A percentile compares a stretch with the other conserved stretches of the same genome.
These are phyloP conservation scores for Ceratocystis cacaofunesta DNA, from an alignment of 2,329 filamentous ascomycete genomes.

Conservation along the genomic window DNA sequence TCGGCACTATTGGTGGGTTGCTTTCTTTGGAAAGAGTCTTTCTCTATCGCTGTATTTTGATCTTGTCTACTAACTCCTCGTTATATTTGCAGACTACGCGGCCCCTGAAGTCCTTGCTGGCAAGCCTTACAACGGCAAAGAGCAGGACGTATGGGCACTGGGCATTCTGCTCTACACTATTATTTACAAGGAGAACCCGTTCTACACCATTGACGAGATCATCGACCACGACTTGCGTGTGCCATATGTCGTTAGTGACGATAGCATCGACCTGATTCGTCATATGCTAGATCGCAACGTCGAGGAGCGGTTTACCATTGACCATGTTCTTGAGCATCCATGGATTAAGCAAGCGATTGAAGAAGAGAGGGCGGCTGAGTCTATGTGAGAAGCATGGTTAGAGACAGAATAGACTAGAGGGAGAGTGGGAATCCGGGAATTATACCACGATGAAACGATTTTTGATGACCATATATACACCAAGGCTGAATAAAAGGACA, in stretches of 20 bases:
- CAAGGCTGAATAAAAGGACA: neutral
- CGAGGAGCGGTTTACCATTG: slow-evolving; percentile 66
- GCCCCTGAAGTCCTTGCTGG: slow-evolving; percentile 95
- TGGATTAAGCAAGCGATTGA: slow-evolving; percentile 42
- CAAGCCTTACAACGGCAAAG: slow-evolving; percentile 81
- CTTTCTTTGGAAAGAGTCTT: neutral
- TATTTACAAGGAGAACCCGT: slow-evolving; percentile 98
- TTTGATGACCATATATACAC: neutral
- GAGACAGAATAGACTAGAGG: neutral
- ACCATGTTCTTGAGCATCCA: slow-evolving; percentile 74
- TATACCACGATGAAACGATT: slow-evolving; percentile 6
- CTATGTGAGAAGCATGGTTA: neutral
- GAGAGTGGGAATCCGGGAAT: neutral
- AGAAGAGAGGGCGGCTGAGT: slow-evolving; percentile 8
- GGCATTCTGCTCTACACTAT: slow-evolving; percentile 97
- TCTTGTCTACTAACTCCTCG: neutral
- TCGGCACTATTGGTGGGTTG: slow-evolving; percentile 82
- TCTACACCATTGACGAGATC: slow-evolving; percentile 98
- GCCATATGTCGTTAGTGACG: slow-evolving; percentile 75
- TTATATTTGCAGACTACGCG: slow-evolving; percentile 60
- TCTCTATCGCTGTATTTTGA: neutral
- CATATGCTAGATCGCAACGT: slow-evolving; percentile 89
- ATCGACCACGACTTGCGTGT: slow-evolving; percentile 92
- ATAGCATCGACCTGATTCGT: slow-evolving; percentile 81
- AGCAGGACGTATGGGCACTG: slow-evolving; percentile 96